Base-by-base conservation (phyloP, 2,329 filamentous ascomycete species). In the Beauveria varroae region DNA sequence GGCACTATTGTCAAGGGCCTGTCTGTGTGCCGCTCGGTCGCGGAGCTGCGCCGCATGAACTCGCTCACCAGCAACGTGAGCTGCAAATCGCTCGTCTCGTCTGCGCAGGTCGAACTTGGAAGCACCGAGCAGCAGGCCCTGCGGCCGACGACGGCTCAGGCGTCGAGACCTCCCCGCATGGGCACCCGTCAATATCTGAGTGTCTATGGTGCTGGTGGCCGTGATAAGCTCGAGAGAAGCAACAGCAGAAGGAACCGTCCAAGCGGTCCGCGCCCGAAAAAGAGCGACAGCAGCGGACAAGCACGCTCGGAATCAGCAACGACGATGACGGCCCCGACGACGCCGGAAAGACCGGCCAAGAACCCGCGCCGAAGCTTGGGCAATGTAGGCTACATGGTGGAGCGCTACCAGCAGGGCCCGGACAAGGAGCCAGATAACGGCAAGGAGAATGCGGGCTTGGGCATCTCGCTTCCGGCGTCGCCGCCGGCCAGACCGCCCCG, bases 41-140 rank as follows among this genome's bases (percentile, higher is more conserved):
- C 76, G 20, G 78, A 83, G 68, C 77, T 85, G 61, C 77, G 82
- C 10, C 75, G 81, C 56, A 85, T 84, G 81, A 84, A 85, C 72
- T 83, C 79, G 69, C 71, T 78, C 58, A 67, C 81, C 50, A 81
- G 77, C 66, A 73, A 75, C 2, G 73, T 75, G 60, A 80, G 78
- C 71, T 69, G 70, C 20, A 72, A 73, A 1, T 77, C 78, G 0
- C 66, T 74, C n/a, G 47, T 41, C 49, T 67, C 67, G 1, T 75
- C 71, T 8, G 46, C 74, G 76, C 34, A 16, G 12, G 12, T 2
- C 34, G 34, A 37, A 37, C 5, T 5, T 2, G 6, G 34, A 37
- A 16, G 34, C 12, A 37, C 34, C 14, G 34, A 37, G 5, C 34
- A 16, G 34, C 34, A 37, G 12, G 1, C 77, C 20, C n/a, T 24